Percentiles rank a stretch among this genome's conserved stretches.
Evolutionary conservation across 352 stramenopile genomes (phyloP).

Genomic region (Globisporangium abappressorium): DNA sequence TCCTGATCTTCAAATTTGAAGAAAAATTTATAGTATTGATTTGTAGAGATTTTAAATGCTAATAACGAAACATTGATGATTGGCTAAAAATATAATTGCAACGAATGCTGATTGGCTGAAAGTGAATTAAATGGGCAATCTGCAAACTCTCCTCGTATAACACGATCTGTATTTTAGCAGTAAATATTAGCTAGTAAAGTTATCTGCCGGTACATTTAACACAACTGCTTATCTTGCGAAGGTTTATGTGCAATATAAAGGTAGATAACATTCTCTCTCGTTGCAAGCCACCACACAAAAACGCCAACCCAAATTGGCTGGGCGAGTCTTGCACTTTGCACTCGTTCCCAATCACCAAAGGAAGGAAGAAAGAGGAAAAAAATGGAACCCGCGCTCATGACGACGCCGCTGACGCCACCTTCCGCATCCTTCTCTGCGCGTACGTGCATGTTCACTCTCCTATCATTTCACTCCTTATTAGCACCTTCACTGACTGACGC

Average conservation of each 20-base stretch:
- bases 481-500: background rate
- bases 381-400: background rate
- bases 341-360: background rate
- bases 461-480: background rate
- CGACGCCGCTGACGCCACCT: background rate
- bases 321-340: background rate
- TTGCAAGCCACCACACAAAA: background rate
- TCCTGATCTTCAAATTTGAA: background rate
- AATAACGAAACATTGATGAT: background rate
- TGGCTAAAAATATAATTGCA: background rate
- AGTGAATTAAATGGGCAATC: too few species aligned
- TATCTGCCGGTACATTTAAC: too few species aligned
- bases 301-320: background rate
- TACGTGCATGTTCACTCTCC: background rate
- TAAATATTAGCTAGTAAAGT: too few species aligned
- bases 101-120: too few species aligned
- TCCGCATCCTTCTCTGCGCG: background rate
- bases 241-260: too few species aligned
- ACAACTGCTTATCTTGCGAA: too few species aligned
- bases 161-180: too few species aligned
- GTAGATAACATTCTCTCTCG: too few species aligned
- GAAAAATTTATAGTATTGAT: too few species aligned
- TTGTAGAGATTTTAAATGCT: too few species aligned
- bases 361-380: background rate
- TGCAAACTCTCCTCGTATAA: too few species aligned